These are phyloP conservation scores for Paracamarosporium sp. DNA, from an alignment of 2,329 filamentous ascomycete genomes.

Conservation along the genomic window DNA sequence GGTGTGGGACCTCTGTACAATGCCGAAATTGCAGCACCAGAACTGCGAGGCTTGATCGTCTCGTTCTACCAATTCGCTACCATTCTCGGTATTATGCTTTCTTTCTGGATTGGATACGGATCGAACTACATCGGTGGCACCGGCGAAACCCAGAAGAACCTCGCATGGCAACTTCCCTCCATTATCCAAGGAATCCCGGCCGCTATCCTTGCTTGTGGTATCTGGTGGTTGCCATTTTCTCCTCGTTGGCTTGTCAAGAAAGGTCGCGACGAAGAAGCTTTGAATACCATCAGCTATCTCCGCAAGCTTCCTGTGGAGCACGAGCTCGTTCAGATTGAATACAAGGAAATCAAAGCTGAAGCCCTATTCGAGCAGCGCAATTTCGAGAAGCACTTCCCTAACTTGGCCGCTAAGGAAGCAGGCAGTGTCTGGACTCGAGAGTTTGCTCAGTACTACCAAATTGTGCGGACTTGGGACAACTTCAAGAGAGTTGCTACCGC, in stretches of 20 bases:
- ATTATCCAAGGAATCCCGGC: constrained; percentile 36
- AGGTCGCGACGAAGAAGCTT: constrained; percentile 30
- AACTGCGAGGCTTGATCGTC: constrained; percentile 35
- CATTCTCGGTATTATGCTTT: constrained; percentile 39
- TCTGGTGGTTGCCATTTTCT: constrained; percentile 34
- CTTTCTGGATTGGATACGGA: constrained; percentile 41
- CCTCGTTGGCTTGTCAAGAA: constrained; percentile 36
- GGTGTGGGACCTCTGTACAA: constrained; percentile 57
- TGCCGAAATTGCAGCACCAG: constrained; percentile 42
- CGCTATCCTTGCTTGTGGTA: constrained; percentile 29
- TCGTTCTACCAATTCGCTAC: constrained; percentile 38
- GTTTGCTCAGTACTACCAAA: constrained; percentile 59
- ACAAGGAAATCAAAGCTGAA: constrained; percentile 57
- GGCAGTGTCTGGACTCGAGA: constrained; percentile 53
- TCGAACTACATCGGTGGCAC: constrained; percentile 51
- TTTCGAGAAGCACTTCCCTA: constrained; percentile 55
- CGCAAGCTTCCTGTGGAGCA: constrained; percentile 38
- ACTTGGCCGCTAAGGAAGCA: constrained; percentile 50
- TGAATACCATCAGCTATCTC: constrained; percentile 31
- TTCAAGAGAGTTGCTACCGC: constrained; percentile 56
- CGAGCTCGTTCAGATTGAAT: constrained; percentile 52
- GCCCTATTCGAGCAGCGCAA: constrained; percentile 51
- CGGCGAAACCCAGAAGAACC: constrained; percentile 39
- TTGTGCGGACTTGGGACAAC: constrained; percentile 57
- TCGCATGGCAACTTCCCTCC: constrained; percentile 34